phyloP scores from a whole-genome alignment of 805 yeast genomes.

The Candida golubevii region DNA sequence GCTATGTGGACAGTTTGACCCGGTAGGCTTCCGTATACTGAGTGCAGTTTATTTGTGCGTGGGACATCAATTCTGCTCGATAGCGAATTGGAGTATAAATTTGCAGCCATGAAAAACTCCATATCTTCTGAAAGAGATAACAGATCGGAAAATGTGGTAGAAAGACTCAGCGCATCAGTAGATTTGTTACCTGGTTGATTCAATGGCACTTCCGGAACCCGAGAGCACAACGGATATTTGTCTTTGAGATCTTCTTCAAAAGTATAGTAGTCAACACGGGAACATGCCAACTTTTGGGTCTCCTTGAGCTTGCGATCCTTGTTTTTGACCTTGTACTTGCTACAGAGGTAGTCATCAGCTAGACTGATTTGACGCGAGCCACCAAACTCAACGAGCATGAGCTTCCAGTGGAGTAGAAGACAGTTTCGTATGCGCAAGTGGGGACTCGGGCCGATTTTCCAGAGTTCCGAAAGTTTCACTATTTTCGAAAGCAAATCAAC shows the following conservation, averaged over 20 bases:
- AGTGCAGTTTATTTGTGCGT: constrained; percentile 45
- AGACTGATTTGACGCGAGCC: constrained; percentile 34
- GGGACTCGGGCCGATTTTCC: constrained; percentile 54
- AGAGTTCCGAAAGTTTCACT: constrained; percentile 51
- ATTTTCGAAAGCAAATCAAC: constrained; percentile 42
- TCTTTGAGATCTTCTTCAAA: constrained; percentile 70
- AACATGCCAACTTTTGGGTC: constrained; percentile 43
- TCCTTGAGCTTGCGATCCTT: constrained; percentile 19
- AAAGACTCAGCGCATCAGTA: constrained; percentile 3
- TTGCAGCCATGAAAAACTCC: constrained; percentile 32
- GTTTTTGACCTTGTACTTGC: constrained; percentile 34
- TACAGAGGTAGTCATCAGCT: constrained; percentile 45
- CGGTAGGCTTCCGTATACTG: constrained; percentile 43
- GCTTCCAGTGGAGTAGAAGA: constrained; percentile 49
- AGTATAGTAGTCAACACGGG: constrained; percentile 82
- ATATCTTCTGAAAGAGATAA: constrained; percentile 2
- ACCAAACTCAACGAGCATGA: constrained; percentile 62
- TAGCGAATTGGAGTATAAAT: constrained; percentile 47
- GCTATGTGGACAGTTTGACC: constrained; percentile 65
- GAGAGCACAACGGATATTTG: constrained; percentile 62
- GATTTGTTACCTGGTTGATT: neutral
- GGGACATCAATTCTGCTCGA: constrained; percentile 59
- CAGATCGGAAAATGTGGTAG: constrained; percentile 28
- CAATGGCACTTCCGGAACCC: neutral
- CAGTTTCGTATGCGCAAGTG: constrained; percentile 52